Evolutionary conservation across 768 basidiomycete species (phyloP).

Genomic region (Pleurotus citrinopileatus): DNA sequence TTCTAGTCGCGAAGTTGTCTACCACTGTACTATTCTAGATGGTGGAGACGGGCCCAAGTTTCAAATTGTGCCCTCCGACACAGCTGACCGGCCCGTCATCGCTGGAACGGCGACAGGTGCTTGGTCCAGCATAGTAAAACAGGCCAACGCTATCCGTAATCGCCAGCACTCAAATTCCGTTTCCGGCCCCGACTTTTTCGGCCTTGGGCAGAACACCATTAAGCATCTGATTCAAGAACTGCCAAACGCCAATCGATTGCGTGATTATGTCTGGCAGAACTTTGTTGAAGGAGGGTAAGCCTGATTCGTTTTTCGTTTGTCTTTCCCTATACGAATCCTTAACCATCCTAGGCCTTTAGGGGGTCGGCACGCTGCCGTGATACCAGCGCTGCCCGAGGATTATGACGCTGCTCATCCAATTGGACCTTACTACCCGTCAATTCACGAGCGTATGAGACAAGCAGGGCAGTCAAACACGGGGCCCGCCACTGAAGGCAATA

Average conservation of each 20-base stretch:
- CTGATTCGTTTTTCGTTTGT: constrained; percentile 10
- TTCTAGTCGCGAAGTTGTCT: constrained; percentile 63
- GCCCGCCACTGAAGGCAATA: background rate
- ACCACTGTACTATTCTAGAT: constrained; percentile 81
- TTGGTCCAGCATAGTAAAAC: constrained; percentile 81
- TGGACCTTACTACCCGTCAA: constrained; percentile 43
- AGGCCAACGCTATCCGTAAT: constrained; percentile 78
- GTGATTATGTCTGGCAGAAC: constrained; percentile 85
- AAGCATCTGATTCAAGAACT: constrained; percentile 89
- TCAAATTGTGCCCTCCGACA: constrained; percentile 75
- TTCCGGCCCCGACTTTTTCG: constrained; percentile 87
- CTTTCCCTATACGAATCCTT: constrained; percentile 1
- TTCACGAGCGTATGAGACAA: constrained; percentile 29
- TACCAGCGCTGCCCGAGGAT: constrained; percentile 77
- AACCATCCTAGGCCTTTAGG: constrained; percentile 69
- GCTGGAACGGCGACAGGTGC: constrained; percentile 89
- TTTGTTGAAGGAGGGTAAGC: constrained; percentile 86
- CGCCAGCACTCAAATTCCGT: constrained; percentile 85
- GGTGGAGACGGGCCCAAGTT: constrained; percentile 86
- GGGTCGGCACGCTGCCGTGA: constrained; percentile 79
- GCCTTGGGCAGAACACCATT: constrained; percentile 83
- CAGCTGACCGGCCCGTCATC: constrained; percentile 66
- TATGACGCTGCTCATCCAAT: constrained; percentile 49
- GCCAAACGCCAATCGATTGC: constrained; percentile 63
- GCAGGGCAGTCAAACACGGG: constrained; percentile 14